Base-by-base conservation (phyloP, 208 protist species). In the Acanthamoeba lenticulata region DNA sequence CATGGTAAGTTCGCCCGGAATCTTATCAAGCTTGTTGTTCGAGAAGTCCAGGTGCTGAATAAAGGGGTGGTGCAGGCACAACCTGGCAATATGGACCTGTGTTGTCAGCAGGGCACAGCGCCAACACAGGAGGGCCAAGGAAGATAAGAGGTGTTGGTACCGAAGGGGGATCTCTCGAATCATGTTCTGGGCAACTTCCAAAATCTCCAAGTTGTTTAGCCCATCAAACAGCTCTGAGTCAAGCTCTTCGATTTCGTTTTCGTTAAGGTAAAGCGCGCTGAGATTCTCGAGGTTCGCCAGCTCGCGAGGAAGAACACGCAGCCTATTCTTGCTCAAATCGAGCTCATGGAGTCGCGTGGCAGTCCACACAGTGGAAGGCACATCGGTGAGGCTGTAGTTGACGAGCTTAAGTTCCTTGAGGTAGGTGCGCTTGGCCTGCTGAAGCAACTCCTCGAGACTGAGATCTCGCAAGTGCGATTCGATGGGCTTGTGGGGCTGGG, bases 41-140 rank as follows among this genome's bases (percentile, higher is more conserved):
- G 77, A 86, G 29, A 86, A 60, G 27, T 86, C 77, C 4, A 86
- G 45, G 77, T 86, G 77, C 77, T 86, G 77, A 5, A 86, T 29
- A 44, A 86, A 86, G 44, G 77, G 77, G 27, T 86, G 77, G n/a
- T 86, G 77, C 40, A 86, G 34, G 77, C 77, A 86, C 77, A 86
- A 36, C 77, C 69, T 81, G 40, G n/a, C n/a, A n/a, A n/a, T 15
- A 45, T 32, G 9, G 6, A 69, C 19, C 6, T 27, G 5, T 5
- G 19, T 36, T 9, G 21, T 6, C 60, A 69, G 19, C 21, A 27
- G 29, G 5, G 9, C 5, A 27, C 29, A 69, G 19, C 60, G 60
- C 7, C 1, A 44, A 19, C n/a, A n/a, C n/a, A n/a, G n/a, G n/a
- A n/a, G n/a, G 2, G n/a, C 7, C 9, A 40, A 27, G 7, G 69